phyloP scores from a whole-genome alignment of 768 basidiomycete species.

The Tephrocybe sp. region DNA sequence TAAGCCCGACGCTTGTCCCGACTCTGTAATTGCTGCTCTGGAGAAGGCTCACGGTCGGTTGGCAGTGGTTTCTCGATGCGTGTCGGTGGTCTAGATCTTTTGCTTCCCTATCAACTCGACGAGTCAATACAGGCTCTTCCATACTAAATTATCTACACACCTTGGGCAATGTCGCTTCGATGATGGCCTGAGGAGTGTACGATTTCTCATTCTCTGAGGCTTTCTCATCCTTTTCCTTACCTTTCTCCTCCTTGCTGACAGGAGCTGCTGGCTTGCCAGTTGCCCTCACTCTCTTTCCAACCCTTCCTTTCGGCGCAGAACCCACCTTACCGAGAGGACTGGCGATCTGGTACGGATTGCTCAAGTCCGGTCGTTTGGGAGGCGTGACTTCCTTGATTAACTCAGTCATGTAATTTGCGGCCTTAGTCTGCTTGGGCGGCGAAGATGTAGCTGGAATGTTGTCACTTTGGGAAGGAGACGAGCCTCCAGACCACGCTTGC shows the following conservation, averaged over 20 bases:
- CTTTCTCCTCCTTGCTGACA: constrained; percentile 23
- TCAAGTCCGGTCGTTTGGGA: constrained; percentile 62
- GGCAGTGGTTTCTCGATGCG: constrained; percentile 41
- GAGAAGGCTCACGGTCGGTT: constrained; percentile 9
- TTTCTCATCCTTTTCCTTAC: constrained; percentile 25
- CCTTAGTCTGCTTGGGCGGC: constrained; percentile 54
- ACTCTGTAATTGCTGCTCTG: constrained; percentile 5
- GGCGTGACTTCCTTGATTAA: constrained; percentile 73
- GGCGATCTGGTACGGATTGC: constrained; percentile 77
- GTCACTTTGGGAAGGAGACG: constrained; percentile 34
- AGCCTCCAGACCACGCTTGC: constrained; percentile 63
- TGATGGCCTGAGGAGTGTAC: constrained; percentile 63
- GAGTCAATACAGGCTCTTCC: background rate
- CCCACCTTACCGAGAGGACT: constrained; percentile 57
- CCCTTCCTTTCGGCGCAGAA: constrained; percentile 40
- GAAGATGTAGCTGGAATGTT: constrained; percentile 26
- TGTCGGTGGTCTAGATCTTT: constrained; percentile 72
- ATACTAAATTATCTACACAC: constrained; percentile 31
- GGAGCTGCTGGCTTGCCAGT: constrained; percentile 39
- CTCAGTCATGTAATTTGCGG: constrained; percentile 68
- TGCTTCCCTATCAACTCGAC: constrained; percentile 57
- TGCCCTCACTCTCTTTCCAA: constrained; percentile 42
- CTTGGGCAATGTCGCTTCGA: constrained; percentile 79
- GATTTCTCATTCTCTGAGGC: constrained; percentile 27
- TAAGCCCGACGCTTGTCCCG: constrained; percentile 19